Evolutionary conservation across 768 basidiomycete genomes (phyloP).

Genomic region (Agrocybe pediades): DNA sequence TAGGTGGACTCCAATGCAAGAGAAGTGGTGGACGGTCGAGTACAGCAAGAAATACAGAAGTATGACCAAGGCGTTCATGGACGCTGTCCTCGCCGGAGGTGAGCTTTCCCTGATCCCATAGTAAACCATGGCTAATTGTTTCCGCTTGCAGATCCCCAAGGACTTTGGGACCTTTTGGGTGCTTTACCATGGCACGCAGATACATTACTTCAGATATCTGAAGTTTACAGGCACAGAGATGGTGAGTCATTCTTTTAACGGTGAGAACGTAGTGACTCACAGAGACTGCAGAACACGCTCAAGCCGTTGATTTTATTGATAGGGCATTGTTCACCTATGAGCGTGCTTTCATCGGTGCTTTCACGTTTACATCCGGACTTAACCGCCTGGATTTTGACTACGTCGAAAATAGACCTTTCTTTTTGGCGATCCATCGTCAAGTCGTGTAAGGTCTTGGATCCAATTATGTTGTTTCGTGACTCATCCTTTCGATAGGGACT

Average conservation of each 20-base stretch:
- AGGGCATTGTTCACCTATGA: conserved; percentile 95
- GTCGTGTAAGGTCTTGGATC: conserved; percentile 58
- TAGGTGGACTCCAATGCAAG: conserved; percentile 47
- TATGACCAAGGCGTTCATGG: conserved; percentile 79
- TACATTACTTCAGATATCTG: conserved; percentile 83
- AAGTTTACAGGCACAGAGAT: conserved; percentile 86
- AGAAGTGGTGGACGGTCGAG: conserved; percentile 89
- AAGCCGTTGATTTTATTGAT: conserved; percentile 87
- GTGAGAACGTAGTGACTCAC: neutral
- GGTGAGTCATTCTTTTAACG: conserved; percentile 44
- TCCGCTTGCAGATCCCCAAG: conserved; percentile 65
- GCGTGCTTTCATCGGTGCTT: conserved; percentile 82
- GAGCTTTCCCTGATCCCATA: conserved; percentile 20
- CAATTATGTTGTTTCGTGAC: neutral
- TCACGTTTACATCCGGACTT: conserved; percentile 79
- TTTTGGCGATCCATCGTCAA: conserved; percentile 83
- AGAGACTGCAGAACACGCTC: conserved; percentile 64
- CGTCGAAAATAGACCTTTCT: conserved; percentile 93
- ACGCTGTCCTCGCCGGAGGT: conserved; percentile 83
- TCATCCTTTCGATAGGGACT: conserved; percentile 50
- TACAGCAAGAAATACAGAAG: conserved; percentile 86
- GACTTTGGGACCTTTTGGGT: conserved; percentile 74
- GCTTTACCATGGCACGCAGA: conserved; percentile 91
- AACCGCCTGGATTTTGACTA: conserved; percentile 87
- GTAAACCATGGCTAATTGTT: neutral